These are phyloP conservation scores for Mollisia scopiformis DNA, from an alignment of 2,329 filamentous ascomycete species.

Conservation along the genomic window DNA sequence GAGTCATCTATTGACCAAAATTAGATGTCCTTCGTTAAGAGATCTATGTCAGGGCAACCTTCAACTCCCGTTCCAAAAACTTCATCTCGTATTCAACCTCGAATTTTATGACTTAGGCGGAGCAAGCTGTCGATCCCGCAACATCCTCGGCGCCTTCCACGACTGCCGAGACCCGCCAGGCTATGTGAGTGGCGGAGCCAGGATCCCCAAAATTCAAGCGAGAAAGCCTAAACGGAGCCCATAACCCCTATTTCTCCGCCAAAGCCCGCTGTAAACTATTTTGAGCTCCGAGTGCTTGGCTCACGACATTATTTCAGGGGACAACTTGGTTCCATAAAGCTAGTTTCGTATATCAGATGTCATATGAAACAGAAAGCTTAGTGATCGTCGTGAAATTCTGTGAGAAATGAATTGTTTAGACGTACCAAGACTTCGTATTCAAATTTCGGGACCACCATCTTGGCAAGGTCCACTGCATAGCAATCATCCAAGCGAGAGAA, in stretches of 20 bases:
- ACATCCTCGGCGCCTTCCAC: slow-evolving; percentile 1
- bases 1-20: too few species aligned
- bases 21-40: too few species aligned
- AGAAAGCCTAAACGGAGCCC: not conserved
- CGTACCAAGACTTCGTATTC: not conserved
- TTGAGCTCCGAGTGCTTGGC: not conserved
- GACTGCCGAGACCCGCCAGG: too few species aligned
- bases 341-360: not conserved
- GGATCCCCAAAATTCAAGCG: too few species aligned
- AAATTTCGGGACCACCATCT: not conserved
- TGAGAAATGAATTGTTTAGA: not conserved
- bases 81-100: too few species aligned
- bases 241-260: not conserved
- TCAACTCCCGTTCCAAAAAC: too few species aligned
- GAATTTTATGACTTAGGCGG: not conserved
- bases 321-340: not conserved
- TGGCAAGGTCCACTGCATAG: not conserved
- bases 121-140: slow-evolving; percentile 2
- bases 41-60: too few species aligned
- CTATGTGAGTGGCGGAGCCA: not conserved
- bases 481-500: not conserved
- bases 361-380: not conserved
- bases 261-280: not conserved
- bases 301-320: not conserved
- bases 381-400: not conserved